Base-by-base conservation (phyloP, 169 alveolate species). In the Amoebophrya sp. region DNA sequence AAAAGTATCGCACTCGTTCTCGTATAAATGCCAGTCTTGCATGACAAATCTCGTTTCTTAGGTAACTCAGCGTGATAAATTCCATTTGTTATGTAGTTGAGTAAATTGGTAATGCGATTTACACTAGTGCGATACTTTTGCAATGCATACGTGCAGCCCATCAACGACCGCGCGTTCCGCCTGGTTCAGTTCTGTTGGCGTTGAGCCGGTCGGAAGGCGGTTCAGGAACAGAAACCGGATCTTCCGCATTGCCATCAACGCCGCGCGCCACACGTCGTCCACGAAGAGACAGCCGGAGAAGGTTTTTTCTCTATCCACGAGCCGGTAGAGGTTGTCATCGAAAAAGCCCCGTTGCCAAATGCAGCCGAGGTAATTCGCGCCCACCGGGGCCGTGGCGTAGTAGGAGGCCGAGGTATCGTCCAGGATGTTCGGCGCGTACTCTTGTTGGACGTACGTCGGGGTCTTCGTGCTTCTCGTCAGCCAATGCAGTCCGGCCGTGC, bases 161-260 rank as follows among this genome's bases (percentile, higher is more conserved):
- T 47, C 66, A 47, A 47, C 66, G 18, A 47, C 66, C 66, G 18
- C 7, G 66, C 66, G 66, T 12, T 47, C 66, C 18, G 66, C 66
- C 7, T 7, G 66, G 18, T 47, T 47, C 66, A 18, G 29, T 47
- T 12, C 7, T 18, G 66, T 18, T 18, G 66, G 18, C 66, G 18
- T 12, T 47, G 29, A 7, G 12, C 83, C 83, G 18, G 83, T 25
- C 35, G 83, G 83, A 2, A 66, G 83, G 10, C 83, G 83, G 83
- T 66, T 66, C 83, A 66, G 35, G 35, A 66, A 66, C 12, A 66
- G 83, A n/a, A 66, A 66, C 83, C 83, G 83, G 83, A 66, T 66
- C 10, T 2, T 25, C 32, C 83, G 83, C 35, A 66, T 0, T 1
- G 83, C 83, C 83, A 66, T 0, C 29, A 66, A n/a, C 12, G 35